A percentile compares a stretch with the other conserved stretches of the same genome.
These are phyloP conservation scores for Penicillium janthinellum DNA, from an alignment of 2,329 filamentous ascomycete genomes.

Conservation along the genomic window DNA sequence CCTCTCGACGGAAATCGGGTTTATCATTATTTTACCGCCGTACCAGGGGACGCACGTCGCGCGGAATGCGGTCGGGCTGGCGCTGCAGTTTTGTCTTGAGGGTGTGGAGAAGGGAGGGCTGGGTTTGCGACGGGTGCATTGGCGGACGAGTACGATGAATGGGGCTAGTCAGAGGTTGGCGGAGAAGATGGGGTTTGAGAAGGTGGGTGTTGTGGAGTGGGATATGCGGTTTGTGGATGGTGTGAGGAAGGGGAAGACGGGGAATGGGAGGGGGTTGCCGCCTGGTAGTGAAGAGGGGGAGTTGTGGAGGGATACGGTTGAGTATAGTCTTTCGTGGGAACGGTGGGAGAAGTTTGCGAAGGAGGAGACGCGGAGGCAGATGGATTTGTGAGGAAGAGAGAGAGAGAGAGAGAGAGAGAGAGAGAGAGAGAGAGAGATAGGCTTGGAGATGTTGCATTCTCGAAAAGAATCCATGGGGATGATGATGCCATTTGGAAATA, in stretches of 20 bases:
- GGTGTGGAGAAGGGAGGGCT: slow-evolving; percentile 8
- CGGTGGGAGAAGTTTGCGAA: slow-evolving; percentile 12
- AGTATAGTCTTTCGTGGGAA: slow-evolving; percentile 19
- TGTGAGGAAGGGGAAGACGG: slow-evolving; percentile 14
- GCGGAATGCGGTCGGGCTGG: slow-evolving; percentile 16
- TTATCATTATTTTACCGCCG: slow-evolving; percentile 22
- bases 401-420: neutral
- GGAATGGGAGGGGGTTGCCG: slow-evolving; percentile 18
- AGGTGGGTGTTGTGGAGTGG: slow-evolving; percentile 17
- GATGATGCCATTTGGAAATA: too few species aligned
- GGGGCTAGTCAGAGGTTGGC: slow-evolving; percentile 18
- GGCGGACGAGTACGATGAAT: slow-evolving; percentile 20
- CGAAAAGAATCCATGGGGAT: neutral
- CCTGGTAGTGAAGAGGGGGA: slow-evolving; percentile 18
- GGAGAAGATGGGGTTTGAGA: slow-evolving; percentile 23
- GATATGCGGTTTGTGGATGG: slow-evolving; percentile 23
- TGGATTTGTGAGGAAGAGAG: neutral
- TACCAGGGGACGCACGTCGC: slow-evolving; percentile 24
- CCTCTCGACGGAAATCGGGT: slow-evolving; percentile 21
- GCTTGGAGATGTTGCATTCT: neutral
- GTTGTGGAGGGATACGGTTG: slow-evolving; percentile 24
- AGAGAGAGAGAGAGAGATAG: neutral
- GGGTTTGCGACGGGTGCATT: slow-evolving; percentile 19
- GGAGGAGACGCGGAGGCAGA: neutral
- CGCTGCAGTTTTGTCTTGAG: slow-evolving; percentile 14